A percentile compares a stretch with the other conserved stretches of the same genome.
These are phyloP conservation scores for Pezicula rhizophila DNA, from an alignment of 2,329 filamentous ascomycete species.

Conservation along the genomic window DNA sequence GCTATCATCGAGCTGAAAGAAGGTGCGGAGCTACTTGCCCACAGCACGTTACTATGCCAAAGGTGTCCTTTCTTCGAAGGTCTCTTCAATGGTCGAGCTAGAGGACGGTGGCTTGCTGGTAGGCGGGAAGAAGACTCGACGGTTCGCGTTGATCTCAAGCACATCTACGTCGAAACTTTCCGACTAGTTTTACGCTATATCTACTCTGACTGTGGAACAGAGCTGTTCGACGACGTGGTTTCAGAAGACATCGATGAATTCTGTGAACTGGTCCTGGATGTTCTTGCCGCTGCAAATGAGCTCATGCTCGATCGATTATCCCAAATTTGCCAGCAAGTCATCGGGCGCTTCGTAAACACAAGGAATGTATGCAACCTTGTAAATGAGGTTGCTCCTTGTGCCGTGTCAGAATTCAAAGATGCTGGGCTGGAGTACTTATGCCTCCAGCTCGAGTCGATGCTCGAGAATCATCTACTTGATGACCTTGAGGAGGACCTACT, in stretches of 20 bases:
- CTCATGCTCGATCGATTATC: slow-evolving; percentile 89
- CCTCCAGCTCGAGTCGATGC: slow-evolving; percentile 82
- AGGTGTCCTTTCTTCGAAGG: slow-evolving; percentile 90
- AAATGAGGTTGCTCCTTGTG: slow-evolving; percentile 79
- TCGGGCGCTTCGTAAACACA: slow-evolving; percentile 78
- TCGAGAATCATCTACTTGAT: slow-evolving; percentile 83
- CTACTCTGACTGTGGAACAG: slow-evolving; percentile 75
- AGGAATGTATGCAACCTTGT: slow-evolving; percentile 82
- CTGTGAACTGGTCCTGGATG: slow-evolving; percentile 82
- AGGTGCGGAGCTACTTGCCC: slow-evolving; percentile 64
- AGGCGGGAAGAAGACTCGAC: slow-evolving; percentile 48
- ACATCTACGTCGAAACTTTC: slow-evolving; percentile 70
- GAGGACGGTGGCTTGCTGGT: slow-evolving; percentile 74
- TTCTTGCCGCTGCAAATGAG: slow-evolving; percentile 86
- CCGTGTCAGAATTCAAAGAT: slow-evolving; percentile 79
- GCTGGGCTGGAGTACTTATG: slow-evolving; percentile 87
- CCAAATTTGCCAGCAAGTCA: slow-evolving; percentile 78
- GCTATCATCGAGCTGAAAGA: slow-evolving; percentile 67
- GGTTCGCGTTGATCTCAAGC: slow-evolving; percentile 73
- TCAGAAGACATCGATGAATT: slow-evolving; percentile 73
- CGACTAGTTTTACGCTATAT: slow-evolving; percentile 72
- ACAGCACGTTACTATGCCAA: slow-evolving; percentile 73
- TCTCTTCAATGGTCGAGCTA: slow-evolving; percentile 81
- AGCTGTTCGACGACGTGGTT: slow-evolving; percentile 75
- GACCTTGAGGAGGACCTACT: slow-evolving; percentile 82